Percentiles rank a stretch among this genome's conserved stretches.
Evolutionary conservation across 2,329 filamentous ascomycete genomes (phyloP).

Genomic region (Hypoxylon sp.): DNA sequence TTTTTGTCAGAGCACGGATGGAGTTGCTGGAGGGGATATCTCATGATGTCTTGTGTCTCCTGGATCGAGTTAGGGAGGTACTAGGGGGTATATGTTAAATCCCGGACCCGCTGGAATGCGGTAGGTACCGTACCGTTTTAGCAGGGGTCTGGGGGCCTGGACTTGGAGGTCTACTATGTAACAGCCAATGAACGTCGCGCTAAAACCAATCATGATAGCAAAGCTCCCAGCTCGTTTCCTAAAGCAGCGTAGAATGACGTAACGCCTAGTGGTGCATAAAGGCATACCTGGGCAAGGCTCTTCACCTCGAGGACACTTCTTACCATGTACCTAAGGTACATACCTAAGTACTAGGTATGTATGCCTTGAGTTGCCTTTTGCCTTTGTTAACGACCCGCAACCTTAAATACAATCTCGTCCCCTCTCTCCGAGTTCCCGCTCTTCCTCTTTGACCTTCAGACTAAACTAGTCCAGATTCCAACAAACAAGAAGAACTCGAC

Average conservation of each 20-base stretch:
- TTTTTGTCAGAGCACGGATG: not conserved
- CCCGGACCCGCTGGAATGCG: slow-evolving; percentile 16
- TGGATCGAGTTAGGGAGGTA: slow-evolving; percentile 1
- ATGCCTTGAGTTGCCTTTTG: not conserved
- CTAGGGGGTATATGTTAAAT: not conserved
- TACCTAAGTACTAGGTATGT: not conserved
- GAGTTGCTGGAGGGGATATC: not conserved
- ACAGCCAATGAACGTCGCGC: slow-evolving; percentile 26
- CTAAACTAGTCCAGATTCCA: slow-evolving; percentile 1
- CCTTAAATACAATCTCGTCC: slow-evolving; percentile 29
- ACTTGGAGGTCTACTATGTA: not conserved
- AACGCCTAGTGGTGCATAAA: slow-evolving; percentile 6
- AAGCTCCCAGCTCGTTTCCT: slow-evolving; percentile 30
- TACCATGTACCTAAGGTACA: too few relatives aligned
- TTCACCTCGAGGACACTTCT: not conserved
- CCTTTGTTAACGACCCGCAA: slow-evolving; percentile 18
- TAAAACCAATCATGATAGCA: slow-evolving; percentile 35
- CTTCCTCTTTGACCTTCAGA: slow-evolving; percentile 7
- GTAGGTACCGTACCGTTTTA: slow-evolving; percentile 9
- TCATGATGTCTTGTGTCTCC: slow-evolving; percentile 1
- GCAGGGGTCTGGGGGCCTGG: slow-evolving; percentile 2
- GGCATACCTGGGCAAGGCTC: not conserved
- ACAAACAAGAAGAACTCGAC: slow-evolving; percentile 3
- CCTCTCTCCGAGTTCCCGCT: slow-evolving; percentile 6
- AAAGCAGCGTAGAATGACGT: slow-evolving; percentile 36